phyloP scores from a whole-genome alignment of 495 filamentous ascomycete species.

The Astrocystis sublimbata region DNA sequence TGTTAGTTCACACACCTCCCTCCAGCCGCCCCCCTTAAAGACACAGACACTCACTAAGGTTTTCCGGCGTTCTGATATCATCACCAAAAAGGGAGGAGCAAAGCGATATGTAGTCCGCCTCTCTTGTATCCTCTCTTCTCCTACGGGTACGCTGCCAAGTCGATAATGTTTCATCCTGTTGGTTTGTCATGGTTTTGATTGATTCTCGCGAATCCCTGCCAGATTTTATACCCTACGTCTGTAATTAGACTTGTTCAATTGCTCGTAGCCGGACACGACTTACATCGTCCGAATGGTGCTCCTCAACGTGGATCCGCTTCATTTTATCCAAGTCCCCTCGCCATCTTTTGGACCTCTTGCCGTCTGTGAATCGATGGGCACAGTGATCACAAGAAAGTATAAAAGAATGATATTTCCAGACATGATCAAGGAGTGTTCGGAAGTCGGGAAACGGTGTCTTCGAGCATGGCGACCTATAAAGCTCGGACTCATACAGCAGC shows the following conservation, averaged over 20 bases:
- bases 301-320: not conserved
- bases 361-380: not conserved
- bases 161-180: not conserved
- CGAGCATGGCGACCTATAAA: not conserved
- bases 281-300: not conserved
- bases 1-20: not conserved
- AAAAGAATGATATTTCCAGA: constrained; percentile 11
- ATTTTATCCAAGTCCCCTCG: not conserved
- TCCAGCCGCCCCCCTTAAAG: too few species aligned
- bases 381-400: constrained; percentile 3
- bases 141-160: not conserved
- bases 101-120: not conserved
- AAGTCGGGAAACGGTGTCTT: not conserved
- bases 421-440: not conserved
- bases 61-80: not conserved
- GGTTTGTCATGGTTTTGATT: constrained; percentile 2
- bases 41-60: not conserved
- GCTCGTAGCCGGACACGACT: not conserved
- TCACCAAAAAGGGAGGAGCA: constrained; percentile 1
- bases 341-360: not conserved
- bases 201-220: not conserved
- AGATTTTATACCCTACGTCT: not conserved
- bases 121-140: not conserved
- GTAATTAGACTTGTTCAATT: not conserved
- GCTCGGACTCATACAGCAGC: not conserved